Base-by-base conservation (phyloP, 768 basidiomycete genomes). In the Psilocybe azurescens region DNA sequence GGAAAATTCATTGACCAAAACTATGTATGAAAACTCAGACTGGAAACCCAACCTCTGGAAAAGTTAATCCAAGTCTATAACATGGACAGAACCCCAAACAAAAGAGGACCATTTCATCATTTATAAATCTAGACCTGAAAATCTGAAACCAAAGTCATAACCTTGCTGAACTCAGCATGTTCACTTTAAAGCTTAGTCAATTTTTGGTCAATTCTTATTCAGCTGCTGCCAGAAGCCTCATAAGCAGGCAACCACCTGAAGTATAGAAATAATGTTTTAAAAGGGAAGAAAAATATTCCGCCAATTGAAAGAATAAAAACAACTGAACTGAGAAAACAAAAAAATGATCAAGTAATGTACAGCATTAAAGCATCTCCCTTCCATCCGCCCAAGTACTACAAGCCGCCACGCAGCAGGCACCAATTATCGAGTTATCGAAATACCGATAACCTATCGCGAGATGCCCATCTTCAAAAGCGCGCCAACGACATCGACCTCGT, bases 391-490 rank as follows among this genome's bases (percentile, higher is more conserved):
- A 47, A 46, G 28, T 41, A 38, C 33, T 36, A 51, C 49, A 20
- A 28, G 50, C 28, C 58, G 5, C 20, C 39, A 39, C 28, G 18
- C 0, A 38, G 38, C 38, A 46, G 14, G 3, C 33, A 9, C 41
- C 18, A 10, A 13, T 38, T 5, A 55, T 6, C n/a, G 36, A 55
- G 7, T 36, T 16, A 24, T 24, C 24, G 24, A 24, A 24, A 0
- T 24, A 24, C 24, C 24, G 2, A 24, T 24, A 24, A 56, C 49
- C 82, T 73, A 88, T 70, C 86, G 84, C 53, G 76, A 79, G 56
- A 94, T 82, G 28, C 92, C 92, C 92, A 97, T 91, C 83, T 97
- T 97, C 73, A 96, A 74, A 68, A 89, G 76, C 2, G 94, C 95
- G 24, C 94, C 95, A 2, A 91, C 89, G 5, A 97, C 85, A 69